These are phyloP conservation scores for Leccinum pallidistipes DNA, from an alignment of 1,284 basidiomycete species.

Conservation along the genomic window DNA sequence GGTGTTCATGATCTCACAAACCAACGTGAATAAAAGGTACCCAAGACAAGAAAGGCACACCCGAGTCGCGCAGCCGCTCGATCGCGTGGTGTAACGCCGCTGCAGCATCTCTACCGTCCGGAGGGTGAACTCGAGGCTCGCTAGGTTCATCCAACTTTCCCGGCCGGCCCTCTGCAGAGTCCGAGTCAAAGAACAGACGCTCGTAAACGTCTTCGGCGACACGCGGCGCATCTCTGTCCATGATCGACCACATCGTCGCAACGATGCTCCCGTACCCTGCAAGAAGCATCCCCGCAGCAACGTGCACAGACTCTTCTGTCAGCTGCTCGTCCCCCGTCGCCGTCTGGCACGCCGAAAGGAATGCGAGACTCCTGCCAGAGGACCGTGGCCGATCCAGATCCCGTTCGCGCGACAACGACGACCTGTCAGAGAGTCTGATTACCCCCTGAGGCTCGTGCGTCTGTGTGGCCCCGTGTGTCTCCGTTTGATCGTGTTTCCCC, in stretches of 20 bases:
- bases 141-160: neutral
- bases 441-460: too few relatives aligned
- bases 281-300: neutral
- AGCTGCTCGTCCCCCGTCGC: neutral
- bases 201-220: neutral
- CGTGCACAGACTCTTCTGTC: neutral
- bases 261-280: neutral
- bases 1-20: neutral
- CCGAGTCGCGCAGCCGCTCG: neutral
- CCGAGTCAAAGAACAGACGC: neutral
- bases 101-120: neutral
- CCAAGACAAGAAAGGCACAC: slow-evolving; percentile 1
- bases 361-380: neutral
- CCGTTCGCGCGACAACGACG: neutral
- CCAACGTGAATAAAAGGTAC: neutral
- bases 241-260: neutral
- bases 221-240: neutral
- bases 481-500: too few relatives aligned
- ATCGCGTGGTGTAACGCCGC: neutral
- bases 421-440: too few relatives aligned
- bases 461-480: too few relatives aligned
- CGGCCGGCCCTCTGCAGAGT: neutral
- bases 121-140: neutral
- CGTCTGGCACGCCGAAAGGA: neutral
- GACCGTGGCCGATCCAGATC: neutral